Evolutionary conservation across 1,139 yeast genomes (phyloP).

Genomic region (Geotrichum candidum): DNA sequence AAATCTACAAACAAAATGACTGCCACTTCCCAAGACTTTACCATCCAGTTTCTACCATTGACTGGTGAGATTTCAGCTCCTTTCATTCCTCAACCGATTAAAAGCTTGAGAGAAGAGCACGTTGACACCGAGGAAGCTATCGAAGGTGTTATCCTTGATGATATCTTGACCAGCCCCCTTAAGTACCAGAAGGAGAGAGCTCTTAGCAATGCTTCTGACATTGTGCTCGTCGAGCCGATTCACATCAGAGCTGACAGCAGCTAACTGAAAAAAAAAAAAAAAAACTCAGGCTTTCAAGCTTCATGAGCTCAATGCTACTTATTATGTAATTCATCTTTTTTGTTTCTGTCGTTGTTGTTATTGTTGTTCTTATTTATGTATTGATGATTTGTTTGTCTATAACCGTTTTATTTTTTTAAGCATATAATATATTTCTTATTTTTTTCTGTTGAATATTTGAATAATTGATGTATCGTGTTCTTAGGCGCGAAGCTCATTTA

Average conservation of each 20-base stretch:
- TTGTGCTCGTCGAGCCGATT: neutral
- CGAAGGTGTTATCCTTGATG: neutral
- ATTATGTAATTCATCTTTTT: too few relatives aligned
- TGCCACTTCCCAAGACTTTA: neutral
- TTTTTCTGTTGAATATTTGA: too few relatives aligned
- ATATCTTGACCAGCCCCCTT: neutral
- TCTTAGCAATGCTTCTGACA: conserved; percentile 1
- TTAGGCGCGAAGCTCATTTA: too few relatives aligned
- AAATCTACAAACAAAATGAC: conserved; percentile 5
- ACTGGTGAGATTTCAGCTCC: conserved; percentile 14
- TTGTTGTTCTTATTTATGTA: too few relatives aligned
- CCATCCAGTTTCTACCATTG: conserved; percentile 5
- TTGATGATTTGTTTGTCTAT: too few relatives aligned
- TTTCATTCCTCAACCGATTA: conserved; percentile 8
- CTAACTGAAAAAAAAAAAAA: neutral
- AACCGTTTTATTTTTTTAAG: too few relatives aligned
- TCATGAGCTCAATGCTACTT: too few relatives aligned
- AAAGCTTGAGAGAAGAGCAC: conserved; percentile 4
- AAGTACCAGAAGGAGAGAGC: conserved; percentile 7
- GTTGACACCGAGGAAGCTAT: neutral
- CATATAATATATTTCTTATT: too few relatives aligned
- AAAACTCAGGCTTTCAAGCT: too few relatives aligned
- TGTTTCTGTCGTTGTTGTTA: too few relatives aligned
- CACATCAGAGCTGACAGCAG: conserved; percentile 4
- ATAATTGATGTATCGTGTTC: too few relatives aligned